Evolutionary conservation across 2,329 filamentous ascomycete genomes (phyloP).

Genomic region (Paracoccidioides brasiliensis): DNA sequence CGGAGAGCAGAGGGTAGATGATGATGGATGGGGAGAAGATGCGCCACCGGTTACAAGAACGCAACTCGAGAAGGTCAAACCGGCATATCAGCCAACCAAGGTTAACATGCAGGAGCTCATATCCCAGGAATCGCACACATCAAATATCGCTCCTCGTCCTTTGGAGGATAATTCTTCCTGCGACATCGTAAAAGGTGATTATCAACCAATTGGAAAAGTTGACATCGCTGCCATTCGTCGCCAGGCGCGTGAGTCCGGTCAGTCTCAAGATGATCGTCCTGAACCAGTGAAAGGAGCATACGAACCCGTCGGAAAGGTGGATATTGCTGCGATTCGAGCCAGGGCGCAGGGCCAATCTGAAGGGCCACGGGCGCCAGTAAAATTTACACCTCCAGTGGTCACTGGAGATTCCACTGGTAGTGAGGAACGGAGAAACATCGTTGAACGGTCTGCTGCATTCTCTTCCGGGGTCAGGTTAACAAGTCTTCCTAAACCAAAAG

Average conservation of each 20-base stretch:
- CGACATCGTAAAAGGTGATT: conserved; percentile 70
- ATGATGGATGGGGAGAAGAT: conserved; percentile 89
- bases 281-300: conserved; percentile 82
- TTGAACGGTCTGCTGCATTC: conserved; percentile 68
- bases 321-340: conserved; percentile 86
- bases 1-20: conserved; percentile 49
- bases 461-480: conserved; percentile 64
- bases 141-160: conserved; percentile 35
- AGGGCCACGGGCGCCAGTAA: conserved; percentile 27
- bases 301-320: conserved; percentile 89
- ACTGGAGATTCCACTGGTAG: conserved; percentile 33
- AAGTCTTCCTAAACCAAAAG: conserved; percentile 83
- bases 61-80: conserved; percentile 78
- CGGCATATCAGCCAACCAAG: conserved; percentile 89
- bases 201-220: conserved; percentile 94
- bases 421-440: conserved; percentile 48
- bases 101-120: conserved; percentile 83
- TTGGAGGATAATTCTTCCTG: conserved; percentile 21
- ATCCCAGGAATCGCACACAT: conserved; percentile 53
- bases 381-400: conserved; percentile 30
- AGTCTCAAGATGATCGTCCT: conserved; percentile 58
- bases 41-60: conserved; percentile 80
- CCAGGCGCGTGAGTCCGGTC: conserved; percentile 50
- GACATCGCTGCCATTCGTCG: conserved; percentile 82
- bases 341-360: conserved; percentile 46